Evolutionary conservation across 176 grass and related monocot genomes (phyloP).

Genomic region (Calamus simplicifolius): DNA sequence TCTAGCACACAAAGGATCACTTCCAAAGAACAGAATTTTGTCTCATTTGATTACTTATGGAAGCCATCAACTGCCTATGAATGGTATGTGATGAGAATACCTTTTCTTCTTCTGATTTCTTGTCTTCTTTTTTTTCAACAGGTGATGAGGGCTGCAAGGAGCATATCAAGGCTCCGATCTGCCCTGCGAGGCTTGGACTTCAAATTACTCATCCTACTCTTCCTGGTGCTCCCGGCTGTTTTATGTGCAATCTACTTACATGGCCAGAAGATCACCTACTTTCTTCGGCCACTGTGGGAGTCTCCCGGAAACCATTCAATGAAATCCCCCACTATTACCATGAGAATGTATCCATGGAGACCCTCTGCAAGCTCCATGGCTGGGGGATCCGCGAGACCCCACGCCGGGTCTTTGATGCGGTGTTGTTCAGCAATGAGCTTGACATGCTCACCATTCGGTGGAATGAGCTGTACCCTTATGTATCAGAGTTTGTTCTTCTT

Average conservation of each 20-base stretch:
- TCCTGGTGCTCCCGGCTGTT: background rate
- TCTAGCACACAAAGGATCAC: too few relatives aligned
- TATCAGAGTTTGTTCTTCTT: background rate
- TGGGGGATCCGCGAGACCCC: background rate
- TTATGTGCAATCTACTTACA: background rate
- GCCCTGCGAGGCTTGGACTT: background rate
- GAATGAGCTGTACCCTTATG: background rate
- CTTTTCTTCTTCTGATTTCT: too few relatives aligned
- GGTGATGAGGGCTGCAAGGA: background rate
- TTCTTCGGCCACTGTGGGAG: conserved; percentile 3
- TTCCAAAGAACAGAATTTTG: too few relatives aligned
- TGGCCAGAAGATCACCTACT: conserved; percentile 10
- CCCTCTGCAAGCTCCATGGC: conserved; percentile 3
- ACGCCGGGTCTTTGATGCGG: conserved; percentile 1
- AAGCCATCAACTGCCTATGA: too few relatives aligned
- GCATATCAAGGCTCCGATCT: conserved; percentile 1
- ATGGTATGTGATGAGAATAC: too few relatives aligned
- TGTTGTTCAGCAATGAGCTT: conserved; percentile 7
- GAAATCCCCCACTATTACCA: conserved; percentile 1
- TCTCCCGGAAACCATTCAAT: background rate
- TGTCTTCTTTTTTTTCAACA: background rate
- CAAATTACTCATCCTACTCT: background rate
- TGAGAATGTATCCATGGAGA: conserved; percentile 3
- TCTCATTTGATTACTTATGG: too few relatives aligned
- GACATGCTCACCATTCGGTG: background rate